Evolutionary conservation across 1,139 yeast species (phyloP).

Genomic region (Diutina mesorugosa): DNA sequence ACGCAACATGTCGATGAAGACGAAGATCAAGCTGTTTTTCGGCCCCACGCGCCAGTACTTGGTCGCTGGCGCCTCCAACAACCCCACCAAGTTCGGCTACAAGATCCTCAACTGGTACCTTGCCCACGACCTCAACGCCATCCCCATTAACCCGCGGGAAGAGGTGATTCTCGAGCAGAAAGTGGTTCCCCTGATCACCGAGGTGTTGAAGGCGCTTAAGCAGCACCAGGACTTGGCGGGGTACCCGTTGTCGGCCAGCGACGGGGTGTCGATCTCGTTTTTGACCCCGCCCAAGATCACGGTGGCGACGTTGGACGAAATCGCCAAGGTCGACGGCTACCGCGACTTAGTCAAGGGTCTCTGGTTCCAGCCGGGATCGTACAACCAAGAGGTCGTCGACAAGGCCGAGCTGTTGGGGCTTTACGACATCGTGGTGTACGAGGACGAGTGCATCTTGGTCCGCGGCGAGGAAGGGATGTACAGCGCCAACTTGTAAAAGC

Average conservation of each 20-base stretch:
- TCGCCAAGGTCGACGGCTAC: conserved; percentile 18
- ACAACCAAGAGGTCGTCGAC: conserved; percentile 39
- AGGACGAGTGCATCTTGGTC: conserved; percentile 60
- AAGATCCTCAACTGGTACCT: conserved; percentile 62
- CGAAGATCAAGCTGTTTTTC: conserved; percentile 35
- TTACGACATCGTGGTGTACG: conserved; percentile 34
- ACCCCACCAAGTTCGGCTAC: conserved; percentile 56
- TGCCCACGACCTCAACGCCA: conserved; percentile 41
- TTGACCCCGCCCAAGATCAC: conserved; percentile 66
- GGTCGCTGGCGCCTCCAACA: conserved; percentile 65
- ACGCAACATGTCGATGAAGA: conserved; percentile 23
- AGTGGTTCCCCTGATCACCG: conserved; percentile 23
- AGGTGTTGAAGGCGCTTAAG: conserved; percentile 15
- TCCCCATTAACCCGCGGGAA: conserved; percentile 54
- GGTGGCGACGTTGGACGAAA: conserved; percentile 29
- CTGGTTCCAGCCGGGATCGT: conserved; percentile 83
- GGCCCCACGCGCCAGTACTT: conserved; percentile 40
- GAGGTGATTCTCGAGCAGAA: conserved; percentile 31
- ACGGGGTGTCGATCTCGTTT: conserved; percentile 45
- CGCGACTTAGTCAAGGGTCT: conserved; percentile 35
- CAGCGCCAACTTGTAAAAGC: conserved; percentile 7
- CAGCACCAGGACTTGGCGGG: conserved; percentile 13
- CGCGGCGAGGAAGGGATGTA: conserved; percentile 47
- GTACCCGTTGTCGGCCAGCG: conserved; percentile 16
- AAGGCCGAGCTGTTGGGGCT: conserved; percentile 24